Percentiles rank a stretch among this genome's conserved stretches.
Evolutionary conservation across 2,329 filamentous ascomycete species (phyloP).

Genomic region (Cladophialophora immunda): DNA sequence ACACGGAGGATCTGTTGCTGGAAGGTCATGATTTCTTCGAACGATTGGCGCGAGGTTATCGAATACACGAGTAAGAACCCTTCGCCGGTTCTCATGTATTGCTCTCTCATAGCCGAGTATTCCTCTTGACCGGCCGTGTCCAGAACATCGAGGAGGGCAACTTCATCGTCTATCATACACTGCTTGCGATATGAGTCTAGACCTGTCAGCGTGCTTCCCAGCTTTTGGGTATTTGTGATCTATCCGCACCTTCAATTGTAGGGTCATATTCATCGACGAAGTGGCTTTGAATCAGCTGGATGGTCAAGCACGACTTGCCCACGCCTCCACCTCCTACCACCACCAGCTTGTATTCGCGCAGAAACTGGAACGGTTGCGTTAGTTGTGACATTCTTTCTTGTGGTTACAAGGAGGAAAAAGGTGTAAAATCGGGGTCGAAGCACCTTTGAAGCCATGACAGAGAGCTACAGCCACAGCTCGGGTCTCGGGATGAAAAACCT

Average conservation of each 20-base stretch:
- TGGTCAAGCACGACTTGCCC: conserved; percentile 98
- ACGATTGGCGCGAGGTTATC: conserved; percentile 95
- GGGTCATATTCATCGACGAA: conserved; percentile 99
- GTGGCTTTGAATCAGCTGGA: conserved; percentile 93
- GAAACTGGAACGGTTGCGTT: conserved; percentile 65
- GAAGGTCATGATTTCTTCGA: conserved; percentile 98
- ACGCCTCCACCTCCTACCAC: conserved; percentile 98
- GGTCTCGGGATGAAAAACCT: conserved; percentile 27
- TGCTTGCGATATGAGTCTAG: conserved; percentile 99
- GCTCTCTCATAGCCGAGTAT: conserved; percentile 98
- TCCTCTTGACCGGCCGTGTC: conserved; percentile 99
- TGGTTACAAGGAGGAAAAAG: conserved; percentile 15
- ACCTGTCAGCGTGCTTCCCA: conserved; percentile 22
- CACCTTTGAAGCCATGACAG: conserved; percentile 51
- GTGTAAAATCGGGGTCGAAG: conserved; percentile 41
- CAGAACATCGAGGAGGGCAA: conserved; percentile 95
- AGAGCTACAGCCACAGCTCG: conserved; percentile 17
- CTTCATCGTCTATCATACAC: conserved; percentile 98
- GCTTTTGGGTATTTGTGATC: not conserved
- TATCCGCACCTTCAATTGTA: conserved; percentile 83
- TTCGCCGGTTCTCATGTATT: conserved; percentile 99
- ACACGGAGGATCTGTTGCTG: conserved; percentile 98
- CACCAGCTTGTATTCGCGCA: conserved; percentile 94
- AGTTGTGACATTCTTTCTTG: conserved; percentile 43
- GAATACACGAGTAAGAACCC: conserved; percentile 98